Evolutionary conservation across 1,284 basidiomycete species (phyloP).

Genomic region (Inonotus hispidus): DNA sequence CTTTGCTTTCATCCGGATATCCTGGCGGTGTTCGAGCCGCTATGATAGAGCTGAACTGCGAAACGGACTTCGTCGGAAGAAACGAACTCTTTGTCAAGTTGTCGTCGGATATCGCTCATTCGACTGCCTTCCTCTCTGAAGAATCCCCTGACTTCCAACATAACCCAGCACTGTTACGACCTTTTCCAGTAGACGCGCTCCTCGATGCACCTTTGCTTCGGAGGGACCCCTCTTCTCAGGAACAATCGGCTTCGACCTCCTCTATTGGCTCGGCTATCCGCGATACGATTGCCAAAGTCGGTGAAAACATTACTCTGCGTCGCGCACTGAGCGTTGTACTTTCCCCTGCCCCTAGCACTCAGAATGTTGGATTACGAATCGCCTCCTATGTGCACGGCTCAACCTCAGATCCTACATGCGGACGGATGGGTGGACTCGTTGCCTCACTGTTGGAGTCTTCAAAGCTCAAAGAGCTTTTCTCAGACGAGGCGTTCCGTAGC

Average conservation of each 20-base stretch:
- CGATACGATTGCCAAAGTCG: conserved; percentile 78
- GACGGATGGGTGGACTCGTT: conserved; percentile 68
- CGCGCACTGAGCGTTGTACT: conserved; percentile 72
- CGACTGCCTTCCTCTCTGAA: conserved; percentile 77
- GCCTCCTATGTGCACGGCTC: conserved; percentile 79
- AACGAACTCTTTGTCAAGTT: conserved; percentile 81
- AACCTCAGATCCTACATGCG: conserved; percentile 38
- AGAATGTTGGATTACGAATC: conserved; percentile 50
- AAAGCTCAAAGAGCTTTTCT: conserved; percentile 39
- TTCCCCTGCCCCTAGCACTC: conserved; percentile 30
- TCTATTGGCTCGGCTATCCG: conserved; percentile 77
- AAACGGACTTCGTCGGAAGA: conserved; percentile 93
- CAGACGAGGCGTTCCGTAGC: conserved; percentile 38
- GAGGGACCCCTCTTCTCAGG: conserved; percentile 29
- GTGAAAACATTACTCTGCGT: conserved; percentile 83
- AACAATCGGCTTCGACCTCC: conserved; percentile 21
- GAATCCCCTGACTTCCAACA: conserved; percentile 33
- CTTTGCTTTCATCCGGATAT: conserved; percentile 58
- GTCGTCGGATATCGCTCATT: conserved; percentile 80
- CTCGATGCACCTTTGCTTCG: conserved; percentile 63
- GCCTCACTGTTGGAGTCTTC: conserved; percentile 54
- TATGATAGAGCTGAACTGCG: conserved; percentile 93
- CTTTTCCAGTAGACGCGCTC: conserved; percentile 48
- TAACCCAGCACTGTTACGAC: conserved; percentile 32
- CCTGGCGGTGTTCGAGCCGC: conserved; percentile 63